phyloP scores from a whole-genome alignment of 768 basidiomycete species.

The Gloeophyllum trabeum region DNA sequence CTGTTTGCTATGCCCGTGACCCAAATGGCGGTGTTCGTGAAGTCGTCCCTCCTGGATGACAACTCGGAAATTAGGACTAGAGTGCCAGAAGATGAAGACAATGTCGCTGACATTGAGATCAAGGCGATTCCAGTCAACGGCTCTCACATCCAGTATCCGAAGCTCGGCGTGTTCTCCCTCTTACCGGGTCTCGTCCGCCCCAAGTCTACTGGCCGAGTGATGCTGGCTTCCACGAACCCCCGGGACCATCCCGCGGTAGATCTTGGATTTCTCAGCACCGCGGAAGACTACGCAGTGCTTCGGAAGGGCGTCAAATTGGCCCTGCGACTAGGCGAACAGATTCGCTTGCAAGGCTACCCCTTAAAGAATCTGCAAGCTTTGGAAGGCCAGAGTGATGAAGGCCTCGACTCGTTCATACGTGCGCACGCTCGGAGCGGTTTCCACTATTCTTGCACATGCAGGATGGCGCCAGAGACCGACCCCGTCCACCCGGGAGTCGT shows the following conservation, averaged over 20 bases:
- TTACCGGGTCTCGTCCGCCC: slow-evolving; percentile 16
- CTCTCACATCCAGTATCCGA: slow-evolving; percentile 1
- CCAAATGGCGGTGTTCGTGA: slow-evolving; percentile 21
- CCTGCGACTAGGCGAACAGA: slow-evolving; percentile 11
- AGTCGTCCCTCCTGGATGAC: slow-evolving; percentile 16
- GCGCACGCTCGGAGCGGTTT: slow-evolving; percentile 16
- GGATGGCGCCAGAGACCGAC: slow-evolving; percentile 24
- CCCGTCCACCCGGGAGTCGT: no score
- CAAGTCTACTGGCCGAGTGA: slow-evolving; percentile 13
- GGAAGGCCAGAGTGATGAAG: slow-evolving; percentile 14
- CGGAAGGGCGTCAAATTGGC: slow-evolving; percentile 15
- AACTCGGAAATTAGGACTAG: slow-evolving; percentile 4
- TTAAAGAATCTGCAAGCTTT: slow-evolving; percentile 17
- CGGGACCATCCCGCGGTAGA: slow-evolving; percentile 18
- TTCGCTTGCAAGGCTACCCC: slow-evolving; percentile 15
- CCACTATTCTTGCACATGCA: slow-evolving; percentile 25
- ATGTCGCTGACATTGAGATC: slow-evolving; percentile 28
- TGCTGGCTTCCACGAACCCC: slow-evolving; percentile 19
- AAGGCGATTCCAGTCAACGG: slow-evolving; percentile 17
- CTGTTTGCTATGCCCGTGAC: slow-evolving; percentile 18
- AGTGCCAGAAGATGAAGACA: slow-evolving; percentile 12
- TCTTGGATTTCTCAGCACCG: slow-evolving; percentile 16
- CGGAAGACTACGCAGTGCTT: slow-evolving; percentile 15
- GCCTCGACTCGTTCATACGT: slow-evolving; percentile 20
- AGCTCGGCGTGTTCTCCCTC: slow-evolving; percentile 9